Evolutionary conservation across 306 rosid genomes (phyloP), one percentile per base, ranked within the genome.

Genomic region (Betula pendula): DNA sequence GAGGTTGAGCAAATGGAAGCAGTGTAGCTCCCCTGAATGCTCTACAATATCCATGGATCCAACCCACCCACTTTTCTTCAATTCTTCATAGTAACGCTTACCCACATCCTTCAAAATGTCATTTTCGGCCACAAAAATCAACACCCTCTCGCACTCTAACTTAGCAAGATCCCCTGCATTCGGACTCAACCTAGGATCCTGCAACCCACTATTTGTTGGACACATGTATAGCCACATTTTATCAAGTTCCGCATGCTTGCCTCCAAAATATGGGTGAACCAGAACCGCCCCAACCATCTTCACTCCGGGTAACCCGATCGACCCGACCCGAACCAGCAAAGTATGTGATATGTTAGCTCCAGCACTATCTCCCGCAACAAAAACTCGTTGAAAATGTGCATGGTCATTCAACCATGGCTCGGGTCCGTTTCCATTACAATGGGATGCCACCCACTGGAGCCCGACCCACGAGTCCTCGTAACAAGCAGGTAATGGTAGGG

Each of bases 161-260:
- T 75, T 66, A 47, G 43, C 66, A 38, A 85, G 62, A 63, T 63
- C 31, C 72, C 72, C 85, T 35, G 24, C 27, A 2, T 17, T 5
- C 10, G 82, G 84, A 74, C 73, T 73, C 40, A 82, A 0, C 58
- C 80, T 82, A 68, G 82, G 86, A 70, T 85, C 86, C 15, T 74
- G 70, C 31, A 44, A 35, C 66, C 86, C 86, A 17, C 63, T 16
- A 2, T 77, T 17, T 3, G 75, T 38, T 6, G 83, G 85, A n/a
- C 71, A 85, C 2, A 85, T 29, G 5, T 62, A 20, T 31, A 77
- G 72, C 24, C 75, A 48, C 51, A 69, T 69, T 15, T 22, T 22
- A 53, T 19, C 45, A 1, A 63, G 52, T 0, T 69, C 40, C 55
- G 42, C n/a, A n/a, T n/a, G n/a, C n/a, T n/a, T 27, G 20, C 73